Evolutionary conservation across 345 rosid species (phyloP).

Genomic region (Microcos paniculata): DNA sequence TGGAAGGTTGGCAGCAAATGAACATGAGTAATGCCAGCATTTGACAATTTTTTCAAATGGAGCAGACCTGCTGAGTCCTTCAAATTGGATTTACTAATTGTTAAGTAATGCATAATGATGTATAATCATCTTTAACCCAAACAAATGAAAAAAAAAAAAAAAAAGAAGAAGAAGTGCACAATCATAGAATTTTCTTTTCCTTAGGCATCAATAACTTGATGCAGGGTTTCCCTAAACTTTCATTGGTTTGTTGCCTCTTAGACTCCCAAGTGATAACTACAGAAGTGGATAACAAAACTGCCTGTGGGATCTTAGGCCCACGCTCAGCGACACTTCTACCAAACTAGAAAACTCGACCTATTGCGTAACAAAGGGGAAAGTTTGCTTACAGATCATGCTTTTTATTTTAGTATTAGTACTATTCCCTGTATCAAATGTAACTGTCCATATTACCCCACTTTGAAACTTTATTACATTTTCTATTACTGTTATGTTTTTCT

Average conservation of each 20-base stretch:
- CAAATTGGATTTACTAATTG: constrained; percentile 19
- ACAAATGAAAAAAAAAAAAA: neutral
- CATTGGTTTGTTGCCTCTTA: neutral
- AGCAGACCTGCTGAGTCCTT: constrained; percentile 80
- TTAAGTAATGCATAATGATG: constrained; percentile 2
- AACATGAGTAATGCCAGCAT: constrained; percentile 88
- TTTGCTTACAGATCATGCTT: neutral
- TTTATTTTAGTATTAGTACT: too few species aligned
- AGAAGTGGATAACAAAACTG: neutral
- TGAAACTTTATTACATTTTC: neutral
- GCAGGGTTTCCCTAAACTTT: neutral
- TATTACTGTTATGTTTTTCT: neutral
- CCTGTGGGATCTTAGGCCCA: neutral
- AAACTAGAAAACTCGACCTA: neutral
- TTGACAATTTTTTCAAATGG: constrained; percentile 77
- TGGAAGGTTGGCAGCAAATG: constrained; percentile 90
- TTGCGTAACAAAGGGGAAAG: neutral
- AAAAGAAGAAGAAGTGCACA: too few species aligned
- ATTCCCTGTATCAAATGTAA: neutral
- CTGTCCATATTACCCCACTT: neutral
- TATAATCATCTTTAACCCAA: neutral
- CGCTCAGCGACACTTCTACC: neutral
- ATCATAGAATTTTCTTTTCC: constrained; percentile 1
- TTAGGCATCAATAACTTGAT: neutral
- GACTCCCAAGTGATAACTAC: neutral